Base-by-base conservation (phyloP, 2,329 filamentous ascomycete genomes). In the Aspergillus eucalypticola region DNA sequence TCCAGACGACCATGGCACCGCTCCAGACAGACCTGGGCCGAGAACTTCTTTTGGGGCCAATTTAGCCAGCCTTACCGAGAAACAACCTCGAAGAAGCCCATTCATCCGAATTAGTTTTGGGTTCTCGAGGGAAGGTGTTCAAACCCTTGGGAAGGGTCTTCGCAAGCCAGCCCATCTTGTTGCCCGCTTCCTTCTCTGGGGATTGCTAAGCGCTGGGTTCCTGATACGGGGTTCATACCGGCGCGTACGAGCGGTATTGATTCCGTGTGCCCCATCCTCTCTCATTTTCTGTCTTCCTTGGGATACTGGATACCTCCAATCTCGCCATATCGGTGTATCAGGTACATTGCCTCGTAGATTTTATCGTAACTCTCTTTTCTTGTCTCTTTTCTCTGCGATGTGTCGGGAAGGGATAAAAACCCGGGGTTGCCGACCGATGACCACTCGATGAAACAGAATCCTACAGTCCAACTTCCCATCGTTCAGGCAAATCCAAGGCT, bases 161-260 rank as follows among this genome's bases (percentile, higher is more conserved):
- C 23, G 53, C 19, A 21, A 35, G 13, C 21, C 52, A 42, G 19
- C 15, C 39, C 13, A n/a, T 27, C 53, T 35, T 35, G 32, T 13
- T 13, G 32, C 32, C 32, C 32, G 32, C 32, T 10, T 35, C 32
- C 32, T 35, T 3, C 11, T 35, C 32, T 57, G 53, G 48, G 19
- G 32, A 54, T 52, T 52, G 44, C 52, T 56, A 56, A 58, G 54
- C 58, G 55, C 41, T 54, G 59, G 59, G 64, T 65, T 65, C 64
- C 64, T 65, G 64, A 65, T 62, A 65, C 64, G 46, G 51, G 57
- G 53, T 59, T 48, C 56, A 59, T 53, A 54, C 51, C 53, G 29
- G 50, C 49, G 58, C 50, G 59, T 60, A 60, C 27, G 17, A 49
- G 51, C 21, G 15, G 54, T 60, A 52, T 52, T n/a, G 13, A 25